Evolutionary conservation across 225 moss, liverwort and hornwort genomes (phyloP).

Genomic region (Lunularia cruciata): DNA sequence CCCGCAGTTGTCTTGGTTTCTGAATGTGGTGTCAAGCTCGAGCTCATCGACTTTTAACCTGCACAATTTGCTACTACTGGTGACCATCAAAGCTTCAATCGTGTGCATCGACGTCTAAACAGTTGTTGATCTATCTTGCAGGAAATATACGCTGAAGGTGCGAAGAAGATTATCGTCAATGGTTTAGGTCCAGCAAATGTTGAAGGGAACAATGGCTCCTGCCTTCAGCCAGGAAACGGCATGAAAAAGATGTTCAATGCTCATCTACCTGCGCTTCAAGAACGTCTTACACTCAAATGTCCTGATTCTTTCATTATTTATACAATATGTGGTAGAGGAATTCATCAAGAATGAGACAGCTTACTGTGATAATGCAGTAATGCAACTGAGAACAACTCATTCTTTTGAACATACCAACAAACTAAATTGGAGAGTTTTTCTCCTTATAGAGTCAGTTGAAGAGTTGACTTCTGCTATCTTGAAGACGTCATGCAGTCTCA

Average conservation of each 20-base stretch:
- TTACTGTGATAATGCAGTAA: slow-evolving; percentile 2
- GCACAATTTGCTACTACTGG: too few relatives aligned
- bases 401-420: too few relatives aligned
- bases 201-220: slow-evolving; percentile 12
- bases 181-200: slow-evolving; percentile 8
- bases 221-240: background rate
- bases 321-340: slow-evolving; percentile 1
- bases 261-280: slow-evolving; percentile 2
- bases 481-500: background rate
- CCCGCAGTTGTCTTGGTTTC: too few relatives aligned
- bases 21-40: too few relatives aligned
- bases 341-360: slow-evolving; percentile 20
- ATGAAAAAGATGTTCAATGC: slow-evolving; percentile 7
- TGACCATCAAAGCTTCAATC: too few relatives aligned
- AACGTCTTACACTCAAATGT: background rate
- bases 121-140: too few relatives aligned
- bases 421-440: background rate
- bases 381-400: too few relatives aligned
- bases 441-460: background rate
- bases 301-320: background rate
- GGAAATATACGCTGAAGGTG: slow-evolving; percentile 22
- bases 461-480: slow-evolving; percentile 8
- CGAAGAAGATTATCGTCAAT: slow-evolving; percentile 11
- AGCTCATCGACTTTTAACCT: too few relatives aligned
- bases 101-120: too few relatives aligned